Base-by-base conservation (phyloP, 805 yeast species). In the Candida takata region DNA sequence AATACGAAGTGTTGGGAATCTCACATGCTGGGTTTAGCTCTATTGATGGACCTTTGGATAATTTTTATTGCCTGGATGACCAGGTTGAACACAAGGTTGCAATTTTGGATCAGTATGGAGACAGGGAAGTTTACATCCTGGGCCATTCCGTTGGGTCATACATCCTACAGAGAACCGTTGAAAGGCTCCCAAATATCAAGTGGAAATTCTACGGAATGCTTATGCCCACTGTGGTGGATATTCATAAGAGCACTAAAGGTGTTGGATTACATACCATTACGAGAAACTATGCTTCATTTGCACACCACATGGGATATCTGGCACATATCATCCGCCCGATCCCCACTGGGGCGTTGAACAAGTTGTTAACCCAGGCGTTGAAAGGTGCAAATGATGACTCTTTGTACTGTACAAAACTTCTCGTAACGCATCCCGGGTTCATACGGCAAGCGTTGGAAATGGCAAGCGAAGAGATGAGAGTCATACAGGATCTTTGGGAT, bases 131-230 rank as follows among this genome's bases (percentile, higher is more conserved):
- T 7, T 58, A 61, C 34, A 59, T 80, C 16, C 54, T 79, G 45
- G 80, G 85, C 15, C 94, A 83, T 52, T 81, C 90, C 0, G 72
- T 82, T 11, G 94, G 94, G 2, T 66, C 77, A 6, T 83, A 72
- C 63, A 61, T 83, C 29, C 54, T 65, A 3, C 87, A 82, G 52
- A 54, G 81, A 30, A 62, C 75, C 3, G 61, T 72, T 1, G 48
- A 57, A 17, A 21, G 36, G 0, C 26, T 50, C 10, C 39, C 44
- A 3, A 45, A 52, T 5, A 8, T 13, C 6, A 42, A 57, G 5
- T 57, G 74, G 23, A 56, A 52, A 34, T 66, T 74, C 37, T 64
- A 72, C 15, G 85, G 86, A 0, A 60, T 82, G 34, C 61, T 82
- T 14, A 79, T 84, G 36, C 94, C 94, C 1, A 80, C 92, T 0